phyloP scores from a whole-genome alignment of 1,284 basidiomycete species.

The Coniferiporia sulphurascens region DNA sequence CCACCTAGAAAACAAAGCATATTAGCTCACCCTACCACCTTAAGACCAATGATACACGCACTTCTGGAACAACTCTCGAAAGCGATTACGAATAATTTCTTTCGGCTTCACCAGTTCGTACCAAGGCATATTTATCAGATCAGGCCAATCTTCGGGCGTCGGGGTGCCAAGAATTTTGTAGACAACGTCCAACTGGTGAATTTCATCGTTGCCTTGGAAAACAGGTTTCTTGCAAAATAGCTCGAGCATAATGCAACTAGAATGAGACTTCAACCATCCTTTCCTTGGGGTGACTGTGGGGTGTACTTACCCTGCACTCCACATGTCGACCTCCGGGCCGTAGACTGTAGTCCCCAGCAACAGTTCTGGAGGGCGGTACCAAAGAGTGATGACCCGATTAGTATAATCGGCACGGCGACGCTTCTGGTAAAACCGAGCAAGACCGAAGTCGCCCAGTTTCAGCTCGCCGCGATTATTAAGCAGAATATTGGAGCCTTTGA shows the following conservation, averaged over 20 bases:
- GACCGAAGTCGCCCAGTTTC: constrained; percentile 96
- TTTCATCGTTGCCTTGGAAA: constrained; percentile 96
- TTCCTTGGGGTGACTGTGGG: neutral
- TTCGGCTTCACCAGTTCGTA: constrained; percentile 96
- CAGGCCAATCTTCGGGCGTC: constrained; percentile 77
- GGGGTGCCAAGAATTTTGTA: constrained; percentile 92
- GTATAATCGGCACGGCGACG: constrained; percentile 90
- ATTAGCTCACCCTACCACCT: neutral
- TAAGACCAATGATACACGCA: constrained; percentile 33
- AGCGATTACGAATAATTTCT: constrained; percentile 63
- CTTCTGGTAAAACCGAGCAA: constrained; percentile 96
- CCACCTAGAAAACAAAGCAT: constrained; percentile 47
- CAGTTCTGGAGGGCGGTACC: constrained; percentile 97
- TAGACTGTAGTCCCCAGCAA: constrained; percentile 96
- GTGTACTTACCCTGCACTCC: constrained; percentile 90
- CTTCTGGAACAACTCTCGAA: constrained; percentile 79
- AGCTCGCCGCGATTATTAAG: constrained; percentile 89
- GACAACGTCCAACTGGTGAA: constrained; percentile 92
- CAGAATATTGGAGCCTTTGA: constrained; percentile 99
- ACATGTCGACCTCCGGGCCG: constrained; percentile 99
- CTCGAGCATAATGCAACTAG: constrained; percentile 96
- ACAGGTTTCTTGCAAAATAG: constrained; percentile 92
- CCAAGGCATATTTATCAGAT: constrained; percentile 85
- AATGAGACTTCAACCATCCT: constrained; percentile 1
- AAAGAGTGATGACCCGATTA: constrained; percentile 97